Base-by-base conservation (phyloP, 2,329 filamentous ascomycete genomes). In the Scortechinia acanthostroma region DNA sequence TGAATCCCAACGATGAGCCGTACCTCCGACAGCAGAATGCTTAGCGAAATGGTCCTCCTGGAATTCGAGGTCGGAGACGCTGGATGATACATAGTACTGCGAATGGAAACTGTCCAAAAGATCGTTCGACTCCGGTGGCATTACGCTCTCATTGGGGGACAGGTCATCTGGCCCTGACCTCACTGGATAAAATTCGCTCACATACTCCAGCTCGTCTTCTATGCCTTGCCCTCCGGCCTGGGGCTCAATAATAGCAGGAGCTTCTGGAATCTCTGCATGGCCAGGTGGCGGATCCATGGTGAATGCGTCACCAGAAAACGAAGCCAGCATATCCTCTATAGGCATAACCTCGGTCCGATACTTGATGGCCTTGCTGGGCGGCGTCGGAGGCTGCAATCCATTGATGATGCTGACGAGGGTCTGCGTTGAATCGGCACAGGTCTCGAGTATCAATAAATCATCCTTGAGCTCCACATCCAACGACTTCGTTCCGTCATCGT, bases 341-440 rank as follows among this genome's bases (percentile, higher is more conserved):
- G 90, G 90, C 48, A 95, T 81, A 3, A 95, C 77, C 49, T 91
- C 80, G 0, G 91, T 96, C 25, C 88, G 78, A 60, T 95, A 98
- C 58, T 93, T 93, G 51, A 83, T 78, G 52, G 86, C 83, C 49
- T 85, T 88, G 55, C 79, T 91, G 1, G 91, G 89, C 1, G 90
- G 85, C 4, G 80, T 83, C 1, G 93, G 91, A 3, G 91, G 93
- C 28, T 83, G 81, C 3, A 98, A 71, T 1, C 86, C 90, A 55
- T 86, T 88, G 15, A 91, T 66, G 35, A 95, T 75, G 2, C 77
- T 74, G 44, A 95, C 84, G 14, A 98, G 73, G 0, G 93, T 98
- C 60, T 96, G 90, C 0, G 90, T 97, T 2, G 93, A 98, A 63
- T 98, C 93, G 22, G 93, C 93, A 56, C 94, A 98, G 1, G 91